phyloP scores from a whole-genome alignment of 768 basidiomycete species.

The Hirschioporus abietinus region DNA sequence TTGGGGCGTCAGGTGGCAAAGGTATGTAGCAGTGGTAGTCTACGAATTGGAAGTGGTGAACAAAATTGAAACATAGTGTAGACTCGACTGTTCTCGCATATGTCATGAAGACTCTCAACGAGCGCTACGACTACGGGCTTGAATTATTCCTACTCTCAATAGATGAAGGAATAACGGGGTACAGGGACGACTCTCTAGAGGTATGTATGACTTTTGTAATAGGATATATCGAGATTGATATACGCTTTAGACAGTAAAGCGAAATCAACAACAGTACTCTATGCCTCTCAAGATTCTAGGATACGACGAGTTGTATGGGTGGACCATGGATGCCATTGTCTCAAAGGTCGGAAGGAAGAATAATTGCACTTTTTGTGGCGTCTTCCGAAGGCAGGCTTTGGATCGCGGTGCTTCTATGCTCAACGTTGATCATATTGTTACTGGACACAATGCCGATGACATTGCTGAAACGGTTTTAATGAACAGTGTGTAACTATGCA shows the following conservation, averaged over 20 bases:
- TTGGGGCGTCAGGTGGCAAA: slow-evolving; percentile 98
- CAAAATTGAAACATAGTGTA: slow-evolving; percentile 24
- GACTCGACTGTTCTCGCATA: slow-evolving; percentile 98
- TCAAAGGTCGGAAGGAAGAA: slow-evolving; percentile 94
- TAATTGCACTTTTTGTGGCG: slow-evolving; percentile 99
- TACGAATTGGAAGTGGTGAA: not conserved
- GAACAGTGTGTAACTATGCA: slow-evolving; percentile 68
- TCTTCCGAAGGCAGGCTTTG: slow-evolving; percentile 93
- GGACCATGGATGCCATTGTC: slow-evolving; percentile 99
- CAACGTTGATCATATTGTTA: slow-evolving; percentile 94
- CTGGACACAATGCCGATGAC: slow-evolving; percentile 98
- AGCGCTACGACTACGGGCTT: slow-evolving; percentile 88
- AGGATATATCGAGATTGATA: slow-evolving; percentile 12
- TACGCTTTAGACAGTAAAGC: slow-evolving; percentile 79
- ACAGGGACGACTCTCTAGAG: slow-evolving; percentile 95
- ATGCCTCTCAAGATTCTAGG: slow-evolving; percentile 95
- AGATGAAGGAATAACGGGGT: slow-evolving; percentile 98
- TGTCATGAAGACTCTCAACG: slow-evolving; percentile 94
- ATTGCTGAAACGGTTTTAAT: slow-evolving; percentile 98
- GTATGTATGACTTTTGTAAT: slow-evolving; percentile 31
- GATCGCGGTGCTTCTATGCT: slow-evolving; percentile 90
- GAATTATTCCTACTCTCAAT: slow-evolving; percentile 91
- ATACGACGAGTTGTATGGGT: slow-evolving; percentile 95
- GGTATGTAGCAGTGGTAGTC: slow-evolving; percentile 40
- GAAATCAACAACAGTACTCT: slow-evolving; percentile 92